A percentile compares a stretch with the other conserved stretches of the same genome.
phyloP scores from a whole-genome alignment of 495 filamentous ascomycete genomes.

The Hypoxylon intermedium region DNA sequence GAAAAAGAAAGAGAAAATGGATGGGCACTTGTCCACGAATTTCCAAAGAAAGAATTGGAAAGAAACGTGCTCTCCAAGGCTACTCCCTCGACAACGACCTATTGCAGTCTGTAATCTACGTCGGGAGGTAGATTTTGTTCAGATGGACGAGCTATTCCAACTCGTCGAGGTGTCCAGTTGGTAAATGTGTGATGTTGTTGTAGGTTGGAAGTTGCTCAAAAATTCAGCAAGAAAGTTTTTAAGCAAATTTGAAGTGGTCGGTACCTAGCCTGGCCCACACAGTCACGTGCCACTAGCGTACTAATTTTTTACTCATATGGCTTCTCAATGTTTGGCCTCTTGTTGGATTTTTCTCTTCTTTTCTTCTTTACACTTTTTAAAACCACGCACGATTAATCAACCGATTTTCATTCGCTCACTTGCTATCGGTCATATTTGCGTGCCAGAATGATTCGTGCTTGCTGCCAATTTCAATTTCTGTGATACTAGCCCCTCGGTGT shows the following conservation, averaged over 20 bases:
- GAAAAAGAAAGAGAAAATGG: no score
- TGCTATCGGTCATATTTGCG: constrained; percentile 60
- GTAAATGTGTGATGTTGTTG: constrained; percentile 12
- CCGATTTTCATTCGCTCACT: constrained; percentile 54
- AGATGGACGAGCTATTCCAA: no score
- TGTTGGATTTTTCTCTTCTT: constrained; percentile 28
- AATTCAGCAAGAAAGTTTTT: constrained; percentile 14
- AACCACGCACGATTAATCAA: constrained; percentile 59
- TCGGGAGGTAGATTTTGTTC: no score
- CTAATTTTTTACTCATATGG: constrained; percentile 6
- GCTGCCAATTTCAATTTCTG: constrained; percentile 30
- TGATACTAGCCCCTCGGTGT: constrained; percentile 26
- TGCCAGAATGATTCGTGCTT: constrained; percentile 50
- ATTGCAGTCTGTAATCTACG: no score
- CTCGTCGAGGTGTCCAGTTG: no score
- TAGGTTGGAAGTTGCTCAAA: constrained; percentile 9
- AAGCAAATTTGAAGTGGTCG: constrained; percentile 29
- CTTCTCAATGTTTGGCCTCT: background rate
- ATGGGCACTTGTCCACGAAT: constrained; percentile 17
- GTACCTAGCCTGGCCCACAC: background rate
- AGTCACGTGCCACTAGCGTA: constrained; percentile 16
- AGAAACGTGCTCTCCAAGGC: no score
- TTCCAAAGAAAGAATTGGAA: background rate
- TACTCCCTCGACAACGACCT: no score
- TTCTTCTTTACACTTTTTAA: constrained; percentile 51